phyloP scores from a whole-genome alignment of 2,329 filamentous ascomycete genomes.

The Exophiala phaeomuriformis region DNA sequence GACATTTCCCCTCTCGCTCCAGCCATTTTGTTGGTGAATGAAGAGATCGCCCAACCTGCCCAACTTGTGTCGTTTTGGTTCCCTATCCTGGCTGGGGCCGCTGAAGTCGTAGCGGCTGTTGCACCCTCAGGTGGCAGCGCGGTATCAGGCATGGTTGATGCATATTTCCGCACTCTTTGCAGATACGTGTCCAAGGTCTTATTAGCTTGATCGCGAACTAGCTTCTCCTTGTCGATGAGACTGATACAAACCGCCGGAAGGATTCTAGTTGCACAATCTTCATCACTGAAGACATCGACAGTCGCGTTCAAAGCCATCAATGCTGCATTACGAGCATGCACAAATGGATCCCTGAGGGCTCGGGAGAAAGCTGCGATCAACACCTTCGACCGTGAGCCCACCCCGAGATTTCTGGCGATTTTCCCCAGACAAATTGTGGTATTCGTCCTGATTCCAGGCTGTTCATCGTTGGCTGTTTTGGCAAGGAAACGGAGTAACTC shows the following conservation, averaged over 20 bases:
- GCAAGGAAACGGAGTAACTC: conserved; percentile 85
- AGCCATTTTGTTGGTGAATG: conserved; percentile 90
- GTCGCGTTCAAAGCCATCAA: conserved; percentile 81
- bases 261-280: conserved; percentile 78
- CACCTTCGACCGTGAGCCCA: conserved; percentile 72
- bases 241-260: conserved; percentile 76
- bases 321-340: conserved; percentile 85
- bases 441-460: conserved; percentile 93
- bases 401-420: conserved; percentile 81
- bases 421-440: conserved; percentile 97
- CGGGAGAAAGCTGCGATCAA: conserved; percentile 86
- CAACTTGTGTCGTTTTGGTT: conserved; percentile 70
- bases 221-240: conserved; percentile 89
- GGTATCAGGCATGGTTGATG: conserved; percentile 70
- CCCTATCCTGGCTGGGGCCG: conserved; percentile 56
- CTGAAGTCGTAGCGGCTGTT: conserved; percentile 38
- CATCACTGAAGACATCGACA: conserved; percentile 75
- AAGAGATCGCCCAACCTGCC: conserved; percentile 97
- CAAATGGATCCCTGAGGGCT: conserved; percentile 84
- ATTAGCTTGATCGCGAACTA: conserved; percentile 82
- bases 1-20: conserved; percentile 81
- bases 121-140: conserved; percentile 60
- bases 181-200: conserved; percentile 86
- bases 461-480: conserved; percentile 94
- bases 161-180: conserved; percentile 71